Evolutionary conservation across 202 grass and related monocot species (phyloP).

Genomic region (Dendrocalamus latiflorus): DNA sequence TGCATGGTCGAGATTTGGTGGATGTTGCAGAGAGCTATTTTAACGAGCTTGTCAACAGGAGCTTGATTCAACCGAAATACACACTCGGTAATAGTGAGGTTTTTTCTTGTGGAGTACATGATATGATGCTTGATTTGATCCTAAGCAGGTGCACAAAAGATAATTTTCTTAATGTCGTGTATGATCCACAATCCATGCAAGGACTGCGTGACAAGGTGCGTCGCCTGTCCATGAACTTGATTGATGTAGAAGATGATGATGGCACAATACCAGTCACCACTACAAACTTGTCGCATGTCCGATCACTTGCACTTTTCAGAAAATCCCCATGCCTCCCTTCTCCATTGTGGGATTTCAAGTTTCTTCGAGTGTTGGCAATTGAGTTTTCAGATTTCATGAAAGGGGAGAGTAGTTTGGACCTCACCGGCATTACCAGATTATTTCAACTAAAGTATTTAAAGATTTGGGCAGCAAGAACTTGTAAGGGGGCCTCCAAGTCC

Average conservation of each 20-base stretch:
- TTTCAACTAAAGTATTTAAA: conserved; percentile 31
- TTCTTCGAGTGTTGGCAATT: not conserved
- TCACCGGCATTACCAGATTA: not conserved
- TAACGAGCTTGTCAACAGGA: not conserved
- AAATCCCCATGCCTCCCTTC: not conserved
- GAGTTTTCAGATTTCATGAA: not conserved
- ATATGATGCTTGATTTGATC: not conserved
- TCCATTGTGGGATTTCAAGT: not conserved
- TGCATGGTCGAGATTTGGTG: not conserved
- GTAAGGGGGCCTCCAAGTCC: no score
- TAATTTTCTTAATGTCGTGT: conserved; percentile 20
- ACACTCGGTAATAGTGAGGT: not conserved
- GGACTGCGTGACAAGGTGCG: no score
- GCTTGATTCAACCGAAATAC: not conserved
- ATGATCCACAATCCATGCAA: not conserved
- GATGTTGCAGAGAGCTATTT: not conserved
- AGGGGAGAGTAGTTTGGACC: not conserved
- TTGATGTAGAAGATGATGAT: not conserved
- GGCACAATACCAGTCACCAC: not conserved
- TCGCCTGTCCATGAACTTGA: not conserved
- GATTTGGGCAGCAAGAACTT: not conserved
- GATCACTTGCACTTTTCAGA: conserved; percentile 8
- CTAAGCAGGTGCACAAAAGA: not conserved
- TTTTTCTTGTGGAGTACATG: not conserved
- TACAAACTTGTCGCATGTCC: not conserved